Evolutionary conservation across 2,329 filamentous ascomycete genomes (phyloP), one percentile per base, ranked within the genome.

Genomic region (Pseudogymnoascus sp.): DNA sequence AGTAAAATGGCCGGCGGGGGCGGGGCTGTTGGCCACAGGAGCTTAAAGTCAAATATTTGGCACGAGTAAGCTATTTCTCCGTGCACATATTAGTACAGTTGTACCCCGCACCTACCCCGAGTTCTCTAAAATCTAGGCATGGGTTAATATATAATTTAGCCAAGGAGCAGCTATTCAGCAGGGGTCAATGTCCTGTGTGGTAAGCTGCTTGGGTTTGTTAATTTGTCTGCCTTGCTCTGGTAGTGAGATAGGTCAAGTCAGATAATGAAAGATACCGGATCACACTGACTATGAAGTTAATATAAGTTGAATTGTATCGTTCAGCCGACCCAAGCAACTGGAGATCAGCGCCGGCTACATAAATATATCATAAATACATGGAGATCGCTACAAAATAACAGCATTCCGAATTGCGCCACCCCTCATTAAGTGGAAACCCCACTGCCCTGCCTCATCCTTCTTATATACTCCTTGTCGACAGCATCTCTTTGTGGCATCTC

Each of bases 51-150:
- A 30, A 52, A 30, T 52, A 52, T 52, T 52, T 52, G 45, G 26
- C 45, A 52, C 45, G 45, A 52, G 45, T 30, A 52, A 30, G 45
- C 45, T 52, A 52, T 52, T 52, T 52, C 26, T 52, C 45, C 45
- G 45, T 30, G 10, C 23, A 52, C 41, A 48, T 48, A 52, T 30
- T 30, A 52, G 26, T 30, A 3, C n/a, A 30, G 45, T 52, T 30
- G 26, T 52, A 52, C 45, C 45, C 45, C 45, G 45, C 45, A 52
- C 45, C n/a, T 52, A 30, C 45, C 45, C 45, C 45, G 5, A 52
- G 45, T 52, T 52, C 28, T 30, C 26, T 26, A 52, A 28, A n/a
- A 52, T 28, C 41, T 52, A 9, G 45, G 23, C 45, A 52, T 30
- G 26, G n/a, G 26, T 52, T 52, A 52, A 52, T 52, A 52, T 52